Conservation (phyloP, 2,329 filamentous ascomycete genomes). For the Aspergillus hortae region DNA sequence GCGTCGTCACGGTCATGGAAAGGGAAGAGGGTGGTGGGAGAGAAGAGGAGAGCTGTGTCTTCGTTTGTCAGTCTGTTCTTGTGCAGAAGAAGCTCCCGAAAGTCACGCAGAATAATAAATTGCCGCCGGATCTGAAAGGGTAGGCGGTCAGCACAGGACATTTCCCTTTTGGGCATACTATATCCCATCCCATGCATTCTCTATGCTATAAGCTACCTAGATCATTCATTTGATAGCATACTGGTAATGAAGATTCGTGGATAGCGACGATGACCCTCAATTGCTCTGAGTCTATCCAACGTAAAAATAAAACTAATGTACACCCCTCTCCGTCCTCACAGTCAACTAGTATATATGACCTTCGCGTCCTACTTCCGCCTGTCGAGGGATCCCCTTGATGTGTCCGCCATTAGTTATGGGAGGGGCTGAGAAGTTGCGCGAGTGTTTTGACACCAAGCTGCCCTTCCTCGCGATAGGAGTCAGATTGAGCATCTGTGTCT, state of each 20-base stretch:
- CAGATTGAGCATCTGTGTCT: slow-evolving; percentile 29
- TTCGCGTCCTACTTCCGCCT: slow-evolving; percentile 40
- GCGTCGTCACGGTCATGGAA: slow-evolving; percentile 17
- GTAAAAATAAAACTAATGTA: not conserved
- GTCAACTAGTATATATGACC: slow-evolving; percentile 29
- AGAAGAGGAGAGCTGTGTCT: slow-evolving; percentile 4
- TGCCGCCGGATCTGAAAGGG: slow-evolving; percentile 13
- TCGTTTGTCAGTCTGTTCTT: not conserved
- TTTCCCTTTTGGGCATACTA: not conserved
- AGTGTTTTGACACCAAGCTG: slow-evolving; percentile 21
- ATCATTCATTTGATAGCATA: no score
- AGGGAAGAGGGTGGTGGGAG: not conserved
- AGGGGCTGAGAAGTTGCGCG: slow-evolving; percentile 15
- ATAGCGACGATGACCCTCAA: not conserved
- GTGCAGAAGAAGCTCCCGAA: slow-evolving; percentile 7
- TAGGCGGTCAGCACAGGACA: slow-evolving; percentile 21
- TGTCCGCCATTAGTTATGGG: slow-evolving; percentile 26
- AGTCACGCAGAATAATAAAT: slow-evolving; percentile 17
- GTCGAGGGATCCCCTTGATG: slow-evolving; percentile 63
- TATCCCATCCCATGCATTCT: no score
- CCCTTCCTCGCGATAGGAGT: slow-evolving; percentile 24
- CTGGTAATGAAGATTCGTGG: not conserved
- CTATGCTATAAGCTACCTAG: no score
- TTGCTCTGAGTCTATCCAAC: not conserved
- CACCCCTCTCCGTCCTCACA: no score